These are phyloP conservation scores for Rubus idaeus DNA, from an alignment of 306 rosid genomes.

Conservation along the genomic window DNA sequence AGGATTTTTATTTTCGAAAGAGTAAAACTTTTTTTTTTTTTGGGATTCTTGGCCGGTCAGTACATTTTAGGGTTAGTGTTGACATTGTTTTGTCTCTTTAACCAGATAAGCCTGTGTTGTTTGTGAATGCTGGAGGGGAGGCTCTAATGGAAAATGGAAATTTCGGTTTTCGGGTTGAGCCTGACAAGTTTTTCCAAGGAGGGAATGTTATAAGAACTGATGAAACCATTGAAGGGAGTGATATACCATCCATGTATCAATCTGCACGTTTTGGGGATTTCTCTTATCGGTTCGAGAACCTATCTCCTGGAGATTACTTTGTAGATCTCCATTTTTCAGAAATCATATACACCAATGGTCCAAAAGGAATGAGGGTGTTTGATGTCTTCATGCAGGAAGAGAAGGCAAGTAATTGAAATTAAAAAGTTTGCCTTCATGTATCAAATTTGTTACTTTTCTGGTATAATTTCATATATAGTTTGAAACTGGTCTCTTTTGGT, in stretches of 20 bases:
- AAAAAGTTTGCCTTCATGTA: not conserved
- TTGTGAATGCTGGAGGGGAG: constrained; percentile 33
- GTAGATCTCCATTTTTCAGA: constrained; percentile 31
- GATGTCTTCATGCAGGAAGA: constrained; percentile 30
- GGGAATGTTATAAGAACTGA: constrained; percentile 29
- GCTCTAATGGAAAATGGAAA: not conserved
- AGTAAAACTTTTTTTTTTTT: no score
- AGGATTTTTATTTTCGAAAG: no score
- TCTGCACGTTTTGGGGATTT: constrained; percentile 33
- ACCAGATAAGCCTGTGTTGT: constrained; percentile 16
- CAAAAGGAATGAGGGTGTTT: constrained; percentile 32
- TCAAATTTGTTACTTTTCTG: not conserved
- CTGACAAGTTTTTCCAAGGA: constrained; percentile 23
- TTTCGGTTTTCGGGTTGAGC: constrained; percentile 11
- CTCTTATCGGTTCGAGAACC: constrained; percentile 17
- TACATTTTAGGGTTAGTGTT: not conserved
- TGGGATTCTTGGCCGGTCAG: no score
- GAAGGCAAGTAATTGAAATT: constrained; percentile 25
- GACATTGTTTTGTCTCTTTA: not conserved
- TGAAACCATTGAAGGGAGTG: constrained; percentile 19
- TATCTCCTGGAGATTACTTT: constrained; percentile 25
- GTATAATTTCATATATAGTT: not conserved
- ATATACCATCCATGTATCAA: constrained; percentile 26
- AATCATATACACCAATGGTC: constrained; percentile 33
- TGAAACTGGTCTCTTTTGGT: not conserved